Evolutionary conservation across 805 yeast species (phyloP).

Genomic region (Kuraishia hungarica): DNA sequence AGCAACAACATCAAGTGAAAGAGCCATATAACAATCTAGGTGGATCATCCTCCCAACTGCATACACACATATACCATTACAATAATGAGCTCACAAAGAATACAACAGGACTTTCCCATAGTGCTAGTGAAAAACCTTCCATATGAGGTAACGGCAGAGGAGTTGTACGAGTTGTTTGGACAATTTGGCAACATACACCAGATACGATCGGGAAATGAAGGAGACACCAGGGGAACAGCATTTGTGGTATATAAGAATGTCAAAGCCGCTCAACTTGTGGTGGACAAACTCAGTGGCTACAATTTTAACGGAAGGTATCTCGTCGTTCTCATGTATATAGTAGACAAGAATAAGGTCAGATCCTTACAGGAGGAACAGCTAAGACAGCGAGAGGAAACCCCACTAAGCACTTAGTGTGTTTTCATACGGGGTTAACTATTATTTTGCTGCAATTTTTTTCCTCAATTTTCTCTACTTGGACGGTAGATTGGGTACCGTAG

Average conservation of each 20-base stretch:
- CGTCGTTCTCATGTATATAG: slow-evolving; percentile 38
- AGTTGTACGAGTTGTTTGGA: slow-evolving; percentile 43
- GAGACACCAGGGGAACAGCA: slow-evolving; percentile 41
- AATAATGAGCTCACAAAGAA: slow-evolving; percentile 9
- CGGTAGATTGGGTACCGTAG: background rate
- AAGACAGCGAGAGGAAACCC: background rate
- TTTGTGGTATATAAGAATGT: slow-evolving; percentile 43
- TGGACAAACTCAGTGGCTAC: slow-evolving; percentile 49
- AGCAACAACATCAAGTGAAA: background rate
- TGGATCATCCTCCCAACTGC: background rate
- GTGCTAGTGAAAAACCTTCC: slow-evolving; percentile 52
- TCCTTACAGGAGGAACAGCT: slow-evolving; percentile 9
- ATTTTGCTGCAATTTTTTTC: background rate
- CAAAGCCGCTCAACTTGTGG: slow-evolving; percentile 39
- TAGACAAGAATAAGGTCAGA: slow-evolving; percentile 27
- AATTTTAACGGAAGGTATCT: slow-evolving; percentile 51
- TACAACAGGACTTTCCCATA: slow-evolving; percentile 21
- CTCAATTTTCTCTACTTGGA: background rate
- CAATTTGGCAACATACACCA: slow-evolving; percentile 50
- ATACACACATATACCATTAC: background rate
- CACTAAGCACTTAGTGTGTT: background rate
- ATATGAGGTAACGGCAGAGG: slow-evolving; percentile 33
- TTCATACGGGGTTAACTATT: background rate
- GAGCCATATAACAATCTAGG: too few species aligned
- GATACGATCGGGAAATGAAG: slow-evolving; percentile 33